Evolutionary conservation across 352 stramenopile species (phyloP).

Genomic region (Bremia lactucae): DNA sequence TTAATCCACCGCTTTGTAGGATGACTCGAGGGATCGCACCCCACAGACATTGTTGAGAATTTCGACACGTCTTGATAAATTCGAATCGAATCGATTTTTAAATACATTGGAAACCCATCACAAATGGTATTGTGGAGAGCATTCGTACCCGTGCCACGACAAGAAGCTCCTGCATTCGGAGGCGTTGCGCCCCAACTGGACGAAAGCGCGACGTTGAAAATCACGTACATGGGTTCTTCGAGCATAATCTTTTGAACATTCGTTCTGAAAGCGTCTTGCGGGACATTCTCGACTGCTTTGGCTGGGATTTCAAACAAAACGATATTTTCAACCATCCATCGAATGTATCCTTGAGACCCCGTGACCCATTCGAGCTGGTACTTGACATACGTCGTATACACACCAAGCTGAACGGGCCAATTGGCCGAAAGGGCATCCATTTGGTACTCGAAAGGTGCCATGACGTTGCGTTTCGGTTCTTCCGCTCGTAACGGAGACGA

Average conservation of each 20-base stretch:
- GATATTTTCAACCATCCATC: conserved; percentile 37
- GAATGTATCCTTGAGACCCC: conserved; percentile 34
- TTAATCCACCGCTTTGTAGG: conserved; percentile 45
- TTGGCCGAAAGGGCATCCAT: conserved; percentile 56
- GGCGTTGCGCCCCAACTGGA: conserved; percentile 34
- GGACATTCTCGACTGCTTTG: conserved; percentile 29
- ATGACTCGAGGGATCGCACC: conserved; percentile 39
- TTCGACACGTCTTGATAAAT: conserved; percentile 38
- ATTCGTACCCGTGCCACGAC: conserved; percentile 21
- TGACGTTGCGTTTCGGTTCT: conserved; percentile 24
- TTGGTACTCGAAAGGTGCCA: conserved; percentile 41
- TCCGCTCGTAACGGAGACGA: conserved; percentile 11
- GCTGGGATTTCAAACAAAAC: conserved; percentile 49
- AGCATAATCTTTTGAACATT: conserved; percentile 49
- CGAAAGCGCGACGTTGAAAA: conserved; percentile 56
- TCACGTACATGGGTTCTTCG: conserved; percentile 58
- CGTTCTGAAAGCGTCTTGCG: conserved; percentile 18
- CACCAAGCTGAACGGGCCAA: conserved; percentile 23
- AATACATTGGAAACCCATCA: conserved; percentile 45
- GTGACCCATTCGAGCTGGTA: conserved; percentile 59
- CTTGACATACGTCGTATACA: conserved; percentile 37
- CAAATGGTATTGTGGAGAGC: conserved; percentile 30
- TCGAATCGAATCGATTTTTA: conserved; percentile 51
- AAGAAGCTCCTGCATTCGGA: conserved; percentile 30
- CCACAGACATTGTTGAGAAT: conserved; percentile 32